These are phyloP conservation scores for Yarrowia sp. DNA, from an alignment of 805 yeast species.

Conservation along the genomic window DNA sequence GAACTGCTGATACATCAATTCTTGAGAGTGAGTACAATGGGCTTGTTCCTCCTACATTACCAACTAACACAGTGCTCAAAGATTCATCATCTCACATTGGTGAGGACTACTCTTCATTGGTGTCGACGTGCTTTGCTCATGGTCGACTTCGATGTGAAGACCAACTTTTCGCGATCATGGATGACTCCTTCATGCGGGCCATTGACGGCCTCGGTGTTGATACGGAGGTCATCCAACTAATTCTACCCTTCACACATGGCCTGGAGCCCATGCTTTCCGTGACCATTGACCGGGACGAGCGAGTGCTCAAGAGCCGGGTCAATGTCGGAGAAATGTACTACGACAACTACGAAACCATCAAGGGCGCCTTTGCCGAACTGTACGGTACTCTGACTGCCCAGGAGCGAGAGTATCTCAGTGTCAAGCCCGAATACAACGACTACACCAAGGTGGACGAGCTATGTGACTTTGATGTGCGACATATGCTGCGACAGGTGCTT, in stretches of 20 bases:
- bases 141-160: slow-evolving; percentile 17
- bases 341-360: slow-evolving; percentile 19
- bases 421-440: slow-evolving; percentile 9
- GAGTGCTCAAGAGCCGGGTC: slow-evolving; percentile 7
- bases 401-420: background rate
- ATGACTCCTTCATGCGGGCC: slow-evolving; percentile 12
- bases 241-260: slow-evolving; percentile 6
- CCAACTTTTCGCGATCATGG: slow-evolving; percentile 1
- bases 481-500: slow-evolving; percentile 10
- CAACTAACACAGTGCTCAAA: slow-evolving; percentile 17
- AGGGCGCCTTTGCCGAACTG: slow-evolving; percentile 17
- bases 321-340: slow-evolving; percentile 18
- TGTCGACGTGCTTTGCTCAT: slow-evolving; percentile 2
- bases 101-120: background rate
- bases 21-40: slow-evolving; percentile 16
- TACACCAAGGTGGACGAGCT: slow-evolving; percentile 7
- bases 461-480: slow-evolving; percentile 16
- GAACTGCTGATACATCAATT: slow-evolving; percentile 2
- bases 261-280: slow-evolving; percentile 12
- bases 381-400: slow-evolving; percentile 19
- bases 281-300: slow-evolving; percentile 17
- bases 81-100: slow-evolving; percentile 21
- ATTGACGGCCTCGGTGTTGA: background rate
- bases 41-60: background rate
- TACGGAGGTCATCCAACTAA: background rate